A percentile compares a stretch with the other conserved stretches of the same genome.
Conservation (phyloP, 139 green algal genomes). For the Chlorella sorokiniana region DNA sequence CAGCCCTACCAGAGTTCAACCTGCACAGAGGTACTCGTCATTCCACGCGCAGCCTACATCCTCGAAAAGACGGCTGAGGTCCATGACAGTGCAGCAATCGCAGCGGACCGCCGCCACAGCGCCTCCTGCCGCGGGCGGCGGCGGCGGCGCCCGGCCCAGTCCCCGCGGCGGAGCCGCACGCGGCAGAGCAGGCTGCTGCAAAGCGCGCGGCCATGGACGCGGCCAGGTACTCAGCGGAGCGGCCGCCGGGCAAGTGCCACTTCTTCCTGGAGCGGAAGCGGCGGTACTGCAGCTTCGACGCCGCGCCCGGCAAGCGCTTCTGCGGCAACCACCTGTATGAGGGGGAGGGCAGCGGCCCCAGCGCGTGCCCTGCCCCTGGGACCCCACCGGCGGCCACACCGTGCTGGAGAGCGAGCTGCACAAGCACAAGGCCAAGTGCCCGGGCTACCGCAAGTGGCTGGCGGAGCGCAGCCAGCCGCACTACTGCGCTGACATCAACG, state of each 20-base stretch:
- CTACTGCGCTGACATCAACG: slow-evolving; percentile 7
- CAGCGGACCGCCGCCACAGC: too few relatives aligned
- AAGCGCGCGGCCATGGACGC: not conserved
- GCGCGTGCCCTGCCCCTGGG: slow-evolving; percentile 33
- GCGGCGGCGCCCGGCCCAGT: too few relatives aligned
- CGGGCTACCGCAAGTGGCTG: not conserved
- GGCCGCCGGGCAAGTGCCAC: slow-evolving; percentile 28
- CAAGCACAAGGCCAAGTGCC: slow-evolving; percentile 36
- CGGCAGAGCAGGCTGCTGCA: not conserved
- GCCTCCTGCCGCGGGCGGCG: too few relatives aligned
- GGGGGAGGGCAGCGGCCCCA: not conserved
- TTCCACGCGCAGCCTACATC: too few relatives aligned
- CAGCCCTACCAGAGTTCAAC: too few relatives aligned
- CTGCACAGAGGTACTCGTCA: too few relatives aligned
- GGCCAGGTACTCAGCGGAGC: not conserved
- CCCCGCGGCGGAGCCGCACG: not conserved
- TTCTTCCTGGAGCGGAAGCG: slow-evolving; percentile 34
- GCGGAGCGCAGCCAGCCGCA: not conserved
- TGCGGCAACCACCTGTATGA: slow-evolving; percentile 38
- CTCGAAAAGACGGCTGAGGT: too few relatives aligned
- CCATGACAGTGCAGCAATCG: too few relatives aligned
- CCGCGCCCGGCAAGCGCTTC: slow-evolving; percentile 22
- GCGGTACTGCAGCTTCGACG: slow-evolving; percentile 37
- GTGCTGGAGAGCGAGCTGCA: slow-evolving; percentile 30
- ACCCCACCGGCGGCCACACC: slow-evolving; percentile 13